A percentile compares a stretch with the other conserved stretches of the same genome.
Evolutionary conservation across 2,329 filamentous ascomycete genomes (phyloP).

Genomic region (Coniochaeta hoffmannii): DNA sequence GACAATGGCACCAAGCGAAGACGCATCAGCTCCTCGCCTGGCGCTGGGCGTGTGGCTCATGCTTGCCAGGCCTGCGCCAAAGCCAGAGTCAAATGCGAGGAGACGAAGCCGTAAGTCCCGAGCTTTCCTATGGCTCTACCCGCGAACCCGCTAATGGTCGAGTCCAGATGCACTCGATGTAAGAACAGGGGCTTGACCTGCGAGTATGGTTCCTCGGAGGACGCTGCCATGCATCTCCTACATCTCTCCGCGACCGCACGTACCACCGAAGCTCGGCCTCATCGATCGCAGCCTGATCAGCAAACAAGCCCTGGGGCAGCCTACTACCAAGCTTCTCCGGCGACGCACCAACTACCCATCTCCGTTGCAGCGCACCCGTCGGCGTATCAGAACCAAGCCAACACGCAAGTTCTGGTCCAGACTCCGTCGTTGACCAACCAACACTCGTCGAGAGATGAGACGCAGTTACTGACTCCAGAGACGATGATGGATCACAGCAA

Average conservation of each 20-base stretch:
- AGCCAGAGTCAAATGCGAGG: conserved; percentile 48
- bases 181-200: conserved; percentile 38
- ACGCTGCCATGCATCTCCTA: conserved; percentile 34
- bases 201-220: conserved; percentile 29
- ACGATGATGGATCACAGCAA: conserved; percentile 21
- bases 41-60: conserved; percentile 41
- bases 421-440: conserved; percentile 17
- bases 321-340: conserved; percentile 5
- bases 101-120: conserved; percentile 34
- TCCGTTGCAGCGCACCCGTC: neutral
- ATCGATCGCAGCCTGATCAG: conserved; percentile 2
- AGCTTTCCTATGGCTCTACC: neutral
- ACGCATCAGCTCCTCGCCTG: conserved; percentile 35
- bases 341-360: neutral
- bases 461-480: conserved; percentile 27
- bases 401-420: conserved; percentile 13
- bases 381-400: conserved; percentile 8
- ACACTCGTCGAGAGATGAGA: conserved; percentile 22
- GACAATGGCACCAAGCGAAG: conserved; percentile 38
- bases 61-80: conserved; percentile 44
- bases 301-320: conserved; percentile 9
- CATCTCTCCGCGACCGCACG: conserved; percentile 32
- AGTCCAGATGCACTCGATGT: conserved; percentile 37
- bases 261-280: conserved; percentile 9
- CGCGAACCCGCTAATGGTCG: neutral